These are phyloP conservation scores for Hymenoscyphus repandus DNA, from an alignment of 2,329 filamentous ascomycete species.

Conservation along the genomic window DNA sequence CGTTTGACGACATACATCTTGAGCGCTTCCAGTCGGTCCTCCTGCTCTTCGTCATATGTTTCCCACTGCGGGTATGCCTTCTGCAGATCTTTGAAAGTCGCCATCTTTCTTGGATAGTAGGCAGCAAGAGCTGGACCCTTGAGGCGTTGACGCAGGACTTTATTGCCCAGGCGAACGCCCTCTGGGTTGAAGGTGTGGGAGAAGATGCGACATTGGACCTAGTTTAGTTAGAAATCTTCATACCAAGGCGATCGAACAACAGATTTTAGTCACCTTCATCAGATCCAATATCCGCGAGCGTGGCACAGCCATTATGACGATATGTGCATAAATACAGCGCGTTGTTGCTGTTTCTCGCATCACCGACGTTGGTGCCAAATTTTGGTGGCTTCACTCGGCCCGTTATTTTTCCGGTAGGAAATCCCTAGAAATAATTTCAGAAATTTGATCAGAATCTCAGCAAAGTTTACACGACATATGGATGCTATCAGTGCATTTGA, in stretches of 20 bases:
- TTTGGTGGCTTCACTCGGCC: conserved; percentile 9
- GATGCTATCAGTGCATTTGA: no score
- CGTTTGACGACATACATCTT: conserved; percentile 44
- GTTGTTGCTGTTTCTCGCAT: not conserved
- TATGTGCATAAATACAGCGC: conserved; percentile 2
- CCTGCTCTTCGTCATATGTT: conserved; percentile 65
- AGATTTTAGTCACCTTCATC: conserved; percentile 58
- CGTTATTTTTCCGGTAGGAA: conserved; percentile 12
- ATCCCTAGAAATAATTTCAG: not conserved
- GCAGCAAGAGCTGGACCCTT: conserved; percentile 75
- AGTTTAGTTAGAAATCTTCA: conserved; percentile 8
- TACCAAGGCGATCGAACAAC: not conserved
- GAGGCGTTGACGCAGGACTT: conserved; percentile 82
- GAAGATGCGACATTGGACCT: conserved; percentile 92
- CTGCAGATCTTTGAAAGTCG: conserved; percentile 64
- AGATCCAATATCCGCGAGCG: conserved; percentile 63
- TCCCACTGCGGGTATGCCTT: conserved; percentile 42
- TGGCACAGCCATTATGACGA: conserved; percentile 54
- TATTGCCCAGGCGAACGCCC: conserved; percentile 77
- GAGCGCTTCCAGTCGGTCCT: conserved; percentile 73
- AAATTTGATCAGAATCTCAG: not conserved
- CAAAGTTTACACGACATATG: no score
- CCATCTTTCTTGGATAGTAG: conserved; percentile 77
- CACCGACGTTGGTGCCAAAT: conserved; percentile 9
- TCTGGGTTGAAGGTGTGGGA: conserved; percentile 86